A percentile compares a stretch with the other conserved stretches of the same genome.
Evolutionary conservation across 2,329 filamentous ascomycete species (phyloP).

Genomic region (Alternaria sp.): DNA sequence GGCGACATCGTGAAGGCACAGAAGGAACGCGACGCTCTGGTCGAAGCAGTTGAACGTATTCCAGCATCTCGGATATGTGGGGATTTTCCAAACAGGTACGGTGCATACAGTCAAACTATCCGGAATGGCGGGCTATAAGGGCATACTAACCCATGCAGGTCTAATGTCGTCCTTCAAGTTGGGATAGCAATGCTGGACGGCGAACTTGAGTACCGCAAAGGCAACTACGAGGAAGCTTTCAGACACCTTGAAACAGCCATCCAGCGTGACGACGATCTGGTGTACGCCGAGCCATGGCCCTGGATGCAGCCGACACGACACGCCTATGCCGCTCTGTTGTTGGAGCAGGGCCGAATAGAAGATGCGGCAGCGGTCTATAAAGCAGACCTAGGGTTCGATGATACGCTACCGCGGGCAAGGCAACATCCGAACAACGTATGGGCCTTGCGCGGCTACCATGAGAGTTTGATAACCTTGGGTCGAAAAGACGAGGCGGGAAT

Average conservation of each 20-base stretch:
- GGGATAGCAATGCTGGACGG: slow-evolving; percentile 70
- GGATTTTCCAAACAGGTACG: slow-evolving; percentile 69
- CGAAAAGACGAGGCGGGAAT: slow-evolving; percentile 55
- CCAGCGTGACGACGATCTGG: slow-evolving; percentile 65
- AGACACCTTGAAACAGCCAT: slow-evolving; percentile 64
- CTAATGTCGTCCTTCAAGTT: slow-evolving; percentile 67
- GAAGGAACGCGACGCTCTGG: slow-evolving; percentile 59
- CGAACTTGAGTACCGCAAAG: slow-evolving; percentile 73
- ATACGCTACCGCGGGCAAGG: slow-evolving; percentile 66
- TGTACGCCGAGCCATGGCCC: slow-evolving; percentile 77
- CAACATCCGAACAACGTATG: slow-evolving; percentile 77
- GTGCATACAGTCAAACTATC: background rate
- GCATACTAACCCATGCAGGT: slow-evolving; percentile 33
- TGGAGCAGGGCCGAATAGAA: slow-evolving; percentile 65
- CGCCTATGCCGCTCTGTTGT: slow-evolving; percentile 71
- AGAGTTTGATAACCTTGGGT: slow-evolving; percentile 67
- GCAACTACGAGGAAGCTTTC: slow-evolving; percentile 66
- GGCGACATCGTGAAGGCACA: slow-evolving; percentile 63
- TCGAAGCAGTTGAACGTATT: slow-evolving; percentile 59
- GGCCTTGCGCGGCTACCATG: slow-evolving; percentile 75
- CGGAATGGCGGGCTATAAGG: background rate
- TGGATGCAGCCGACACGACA: slow-evolving; percentile 80
- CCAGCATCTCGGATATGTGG: slow-evolving; percentile 61
- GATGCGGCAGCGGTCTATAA: slow-evolving; percentile 48
- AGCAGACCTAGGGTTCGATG: slow-evolving; percentile 51